Base-by-base conservation (phyloP, 768 basidiomycete genomes). In the Boletellus sp. region DNA sequence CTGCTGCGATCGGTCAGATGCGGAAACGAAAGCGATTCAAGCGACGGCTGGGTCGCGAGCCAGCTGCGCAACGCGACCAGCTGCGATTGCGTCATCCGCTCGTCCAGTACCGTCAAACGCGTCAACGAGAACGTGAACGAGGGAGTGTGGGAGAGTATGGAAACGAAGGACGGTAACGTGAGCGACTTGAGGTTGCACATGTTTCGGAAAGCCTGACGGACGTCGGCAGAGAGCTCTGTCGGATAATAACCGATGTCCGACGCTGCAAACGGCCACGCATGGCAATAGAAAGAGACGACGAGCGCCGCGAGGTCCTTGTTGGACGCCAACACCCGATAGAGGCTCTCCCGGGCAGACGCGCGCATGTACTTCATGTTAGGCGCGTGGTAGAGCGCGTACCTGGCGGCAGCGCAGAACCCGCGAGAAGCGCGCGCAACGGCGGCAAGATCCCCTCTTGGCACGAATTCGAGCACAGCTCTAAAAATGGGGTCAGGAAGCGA, bases 21-120 rank as follows among this genome's bases (percentile, higher is more conserved):
- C 15, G 67, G 66, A 22, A 69, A 63, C 12, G 63, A 55, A 23
- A 67, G 52, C 11, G 56, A 63, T 28, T 67, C 58, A 26, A 67
- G 63, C 34, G 51, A 60, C 3, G 54, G 22, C 37, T 67, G 67
- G 5, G 54, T 56, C 20, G 46, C 24, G 13, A 67, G 58, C 62
- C 65, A 67, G 35, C 48, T 41, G 4, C 56, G 57, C 31, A 69
- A 36, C 6, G 51, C 48, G 19, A 47, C 48, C 13, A 61, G 28
- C 34, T 67, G 58, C 4, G 63, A 53, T 16, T 53, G 55, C 2
- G 65, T 54, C 2, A 69, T 51, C 13, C 40, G 49, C 39, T 55
- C 45, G 17, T 69, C 65, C 6, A 69, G 60, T 43, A 69, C 55
- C n/a, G 61, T 61, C 48, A 67, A 32, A n/a, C 48, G 54, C n/a